Base-by-base conservation (phyloP, 306 rosid species). In the Hippophae rhamnoides region DNA sequence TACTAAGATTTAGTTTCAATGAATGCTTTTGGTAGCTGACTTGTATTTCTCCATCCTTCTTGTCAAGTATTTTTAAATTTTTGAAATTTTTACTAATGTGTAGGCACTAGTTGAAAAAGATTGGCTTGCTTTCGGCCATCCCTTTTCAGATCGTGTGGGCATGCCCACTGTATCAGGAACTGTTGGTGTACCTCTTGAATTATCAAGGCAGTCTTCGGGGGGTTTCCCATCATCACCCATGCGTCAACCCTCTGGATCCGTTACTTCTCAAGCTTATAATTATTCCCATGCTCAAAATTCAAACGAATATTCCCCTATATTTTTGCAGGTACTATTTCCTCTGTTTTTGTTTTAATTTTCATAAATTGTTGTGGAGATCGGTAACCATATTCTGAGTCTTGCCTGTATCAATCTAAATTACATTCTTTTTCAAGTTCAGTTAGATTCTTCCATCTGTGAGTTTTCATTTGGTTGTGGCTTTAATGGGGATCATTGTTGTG, bases 111-210 rank as follows among this genome's bases (percentile, higher is more conserved):
- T 92, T 62, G 99, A 92, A 77, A 92, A 92, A 77, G 99, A 92
- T 67, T 92, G 99, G 99, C 77, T 92, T 47, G 96, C 96, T 67
- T 92, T 92, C 73, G 99, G 99, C 60, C 99, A 92, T 73, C 95
- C 93, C 58, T 88, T 85, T 78, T 78, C 93, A 23, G 99, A 92
- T 65, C 87, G 99, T 41, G 65, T 84, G 69, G 88, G 90, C 64
- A 66, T 72, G 74, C 95, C 96, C 13, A 54, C 83, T 25, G 45
- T 78, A 50, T 74, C 81, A 45, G 96, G 87, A 66, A 71, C 73
- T 69, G 75, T 76, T 60, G 84, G 52, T 65, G 26, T 72, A 66
- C 69, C 90, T 41, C 68, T 64, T n/a, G 99, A 93, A 85, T 79
- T 93, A 66, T 41, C 85, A 47, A 83, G 93, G 77, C 99, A 92